Evolutionary conservation across 768 basidiomycete species (phyloP).

Genomic region (Kwoniella botswanensis): DNA sequence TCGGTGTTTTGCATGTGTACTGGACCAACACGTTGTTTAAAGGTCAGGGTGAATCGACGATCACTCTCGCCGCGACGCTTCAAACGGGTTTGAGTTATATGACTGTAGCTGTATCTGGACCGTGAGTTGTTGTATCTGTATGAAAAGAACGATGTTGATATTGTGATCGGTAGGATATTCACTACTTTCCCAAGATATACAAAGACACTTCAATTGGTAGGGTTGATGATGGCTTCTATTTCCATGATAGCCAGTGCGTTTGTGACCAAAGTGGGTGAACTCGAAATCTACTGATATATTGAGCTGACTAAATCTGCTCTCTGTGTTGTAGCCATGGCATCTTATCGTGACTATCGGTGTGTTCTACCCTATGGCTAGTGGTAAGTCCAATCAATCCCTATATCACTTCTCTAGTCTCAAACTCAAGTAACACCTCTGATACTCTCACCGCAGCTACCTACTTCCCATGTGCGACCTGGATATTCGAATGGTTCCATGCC

Average conservation of each 20-base stretch:
- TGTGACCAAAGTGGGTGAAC: constrained; percentile 37
- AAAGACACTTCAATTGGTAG: constrained; percentile 30
- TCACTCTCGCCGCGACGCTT: constrained; percentile 51
- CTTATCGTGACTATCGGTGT: constrained; percentile 46
- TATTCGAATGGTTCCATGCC: constrained; percentile 54
- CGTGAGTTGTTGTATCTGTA: constrained; percentile 34
- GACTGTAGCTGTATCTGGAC: constrained; percentile 37
- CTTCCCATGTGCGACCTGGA: constrained; percentile 45
- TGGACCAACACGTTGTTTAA: constrained; percentile 48
- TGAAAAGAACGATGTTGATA: not conserved
- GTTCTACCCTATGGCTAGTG: constrained; percentile 43
- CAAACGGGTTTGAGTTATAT: constrained; percentile 52
- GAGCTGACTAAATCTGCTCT: not conserved
- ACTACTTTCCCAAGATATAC: constrained; percentile 34
- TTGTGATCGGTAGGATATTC: constrained; percentile 20
- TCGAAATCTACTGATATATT: not conserved
- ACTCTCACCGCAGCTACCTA: constrained; percentile 26
- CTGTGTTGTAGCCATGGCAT: constrained; percentile 48
- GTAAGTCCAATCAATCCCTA: constrained; percentile 15
- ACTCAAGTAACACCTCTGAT: not conserved
- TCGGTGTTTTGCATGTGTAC: constrained; percentile 51
- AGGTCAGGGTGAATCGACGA: constrained; percentile 32
- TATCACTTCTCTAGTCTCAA: not conserved
- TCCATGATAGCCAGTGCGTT: constrained; percentile 41
- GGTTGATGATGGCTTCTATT: constrained; percentile 31